Conservation (phyloP, 1,139 yeast species). For the Kodamaea arcana region DNA sequence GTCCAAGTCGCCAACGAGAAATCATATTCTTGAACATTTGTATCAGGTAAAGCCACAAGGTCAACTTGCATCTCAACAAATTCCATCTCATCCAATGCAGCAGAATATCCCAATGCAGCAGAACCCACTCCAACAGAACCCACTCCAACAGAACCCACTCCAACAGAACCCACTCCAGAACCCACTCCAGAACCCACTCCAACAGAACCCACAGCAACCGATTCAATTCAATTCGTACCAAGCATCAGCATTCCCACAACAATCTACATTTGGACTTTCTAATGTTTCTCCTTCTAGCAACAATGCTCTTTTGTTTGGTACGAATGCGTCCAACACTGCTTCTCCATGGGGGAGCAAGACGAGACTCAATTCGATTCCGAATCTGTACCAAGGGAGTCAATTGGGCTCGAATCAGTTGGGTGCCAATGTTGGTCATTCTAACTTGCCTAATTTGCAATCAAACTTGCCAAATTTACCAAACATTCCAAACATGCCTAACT, state of each 20-base stretch:
- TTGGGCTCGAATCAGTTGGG: not conserved
- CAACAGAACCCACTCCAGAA: too few species aligned
- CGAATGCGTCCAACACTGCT: not conserved
- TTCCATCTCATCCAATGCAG: not conserved
- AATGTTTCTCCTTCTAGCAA: conserved; percentile 10
- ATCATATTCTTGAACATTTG: conserved; percentile 32
- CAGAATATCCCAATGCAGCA: not conserved
- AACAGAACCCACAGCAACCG: too few species aligned
- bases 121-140: not conserved
- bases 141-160: too few species aligned
- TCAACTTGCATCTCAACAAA: not conserved
- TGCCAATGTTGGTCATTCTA: not conserved
- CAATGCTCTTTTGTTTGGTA: conserved; percentile 3
- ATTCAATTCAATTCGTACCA: not conserved
- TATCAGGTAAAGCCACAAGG: conserved; percentile 28
- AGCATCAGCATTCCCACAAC: not conserved
- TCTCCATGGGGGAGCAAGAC: conserved; percentile 17
- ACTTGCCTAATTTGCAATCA: too few species aligned
- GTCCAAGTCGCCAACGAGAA: conserved; percentile 23
- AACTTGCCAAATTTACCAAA: too few species aligned
- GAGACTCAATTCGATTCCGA: conserved; percentile 11
- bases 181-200: too few species aligned
- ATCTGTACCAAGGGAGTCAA: not conserved
- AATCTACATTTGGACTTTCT: conserved; percentile 4
- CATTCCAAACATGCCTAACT: too few species aligned